These are phyloP conservation scores for Populus euphratica DNA, from an alignment of 345 rosid genomes.

Conservation along the genomic window DNA sequence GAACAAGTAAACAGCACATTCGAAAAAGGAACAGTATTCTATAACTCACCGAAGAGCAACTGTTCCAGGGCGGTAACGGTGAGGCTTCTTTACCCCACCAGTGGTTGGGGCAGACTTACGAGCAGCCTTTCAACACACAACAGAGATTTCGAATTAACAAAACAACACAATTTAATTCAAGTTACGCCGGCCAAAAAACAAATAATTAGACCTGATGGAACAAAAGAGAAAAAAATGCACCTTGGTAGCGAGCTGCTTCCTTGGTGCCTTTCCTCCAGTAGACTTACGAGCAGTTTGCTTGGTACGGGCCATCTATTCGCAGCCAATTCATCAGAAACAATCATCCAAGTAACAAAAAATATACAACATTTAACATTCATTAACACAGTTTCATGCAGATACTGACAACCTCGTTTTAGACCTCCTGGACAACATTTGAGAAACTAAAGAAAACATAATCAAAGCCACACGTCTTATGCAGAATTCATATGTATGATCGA, in stretches of 20 bases:
- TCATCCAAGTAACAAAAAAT: neutral
- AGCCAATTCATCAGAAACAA: neutral
- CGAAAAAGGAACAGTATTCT: no score
- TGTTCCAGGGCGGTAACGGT: conserved; percentile 23
- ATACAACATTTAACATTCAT: neutral
- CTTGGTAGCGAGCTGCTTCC: conserved; percentile 97
- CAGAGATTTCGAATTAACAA: no score
- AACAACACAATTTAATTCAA: neutral
- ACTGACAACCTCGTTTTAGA: neutral
- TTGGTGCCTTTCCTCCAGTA: conserved; percentile 94
- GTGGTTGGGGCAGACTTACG: conserved; percentile 26
- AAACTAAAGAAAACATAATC: neutral
- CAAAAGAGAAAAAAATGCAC: conserved; percentile 11
- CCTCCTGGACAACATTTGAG: neutral
- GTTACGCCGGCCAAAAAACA: neutral
- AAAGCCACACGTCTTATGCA: no score
- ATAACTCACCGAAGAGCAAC: conserved; percentile 19
- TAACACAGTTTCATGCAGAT: neutral
- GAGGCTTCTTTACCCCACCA: conserved; percentile 21
- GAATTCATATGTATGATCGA: neutral
- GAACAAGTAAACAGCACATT: no score
- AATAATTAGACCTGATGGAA: neutral
- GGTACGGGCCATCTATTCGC: conserved; percentile 73
- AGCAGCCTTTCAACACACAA: conserved; percentile 1
- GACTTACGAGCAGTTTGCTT: conserved; percentile 96